Conservation (phyloP, 352 stramenopile species). For the Pythium folliculosum region DNA sequence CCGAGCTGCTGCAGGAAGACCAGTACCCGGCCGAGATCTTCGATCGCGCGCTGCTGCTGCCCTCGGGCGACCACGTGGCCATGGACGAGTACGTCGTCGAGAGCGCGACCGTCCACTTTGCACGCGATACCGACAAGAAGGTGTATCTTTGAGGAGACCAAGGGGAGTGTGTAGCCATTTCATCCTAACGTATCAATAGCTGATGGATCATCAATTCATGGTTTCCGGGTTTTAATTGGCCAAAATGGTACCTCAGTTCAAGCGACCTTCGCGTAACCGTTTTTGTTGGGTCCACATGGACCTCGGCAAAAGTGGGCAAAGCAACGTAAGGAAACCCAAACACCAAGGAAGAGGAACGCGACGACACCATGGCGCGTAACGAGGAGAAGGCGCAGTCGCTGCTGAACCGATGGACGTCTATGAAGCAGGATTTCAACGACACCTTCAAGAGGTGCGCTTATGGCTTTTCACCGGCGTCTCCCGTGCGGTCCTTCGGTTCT, state of each 20-base stretch:
- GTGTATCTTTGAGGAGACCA: conserved; percentile 7
- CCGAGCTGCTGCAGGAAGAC: conserved; percentile 16
- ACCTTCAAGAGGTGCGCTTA: conserved; percentile 75
- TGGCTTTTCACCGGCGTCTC: no score
- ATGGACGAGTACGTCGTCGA: conserved; percentile 52
- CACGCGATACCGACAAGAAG: conserved; percentile 15
- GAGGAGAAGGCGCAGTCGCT: conserved; percentile 98
- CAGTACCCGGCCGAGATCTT: conserved; percentile 33
- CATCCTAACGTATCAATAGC: neutral
- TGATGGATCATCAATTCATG: no score
- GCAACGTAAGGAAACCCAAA: neutral
- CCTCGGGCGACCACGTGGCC: conserved; percentile 26
- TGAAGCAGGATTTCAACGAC: conserved; percentile 93
- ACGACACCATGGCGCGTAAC: conserved; percentile 80
- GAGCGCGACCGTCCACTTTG: conserved; percentile 36
- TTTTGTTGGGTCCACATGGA: no score
- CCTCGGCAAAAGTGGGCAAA: no score
- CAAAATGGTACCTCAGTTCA: no score
- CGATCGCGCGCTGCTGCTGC: conserved; percentile 32
- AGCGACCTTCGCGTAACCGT: no score
- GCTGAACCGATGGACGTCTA: conserved; percentile 98
- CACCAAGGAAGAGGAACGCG: neutral
- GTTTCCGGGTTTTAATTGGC: no score
- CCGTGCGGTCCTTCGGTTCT: no score
- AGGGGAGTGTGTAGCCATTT: neutral